Evolutionary conservation across 2,329 filamentous ascomycete genomes (phyloP), one percentile per base, ranked within the genome.

Genomic region (Fusarium continuum): DNA sequence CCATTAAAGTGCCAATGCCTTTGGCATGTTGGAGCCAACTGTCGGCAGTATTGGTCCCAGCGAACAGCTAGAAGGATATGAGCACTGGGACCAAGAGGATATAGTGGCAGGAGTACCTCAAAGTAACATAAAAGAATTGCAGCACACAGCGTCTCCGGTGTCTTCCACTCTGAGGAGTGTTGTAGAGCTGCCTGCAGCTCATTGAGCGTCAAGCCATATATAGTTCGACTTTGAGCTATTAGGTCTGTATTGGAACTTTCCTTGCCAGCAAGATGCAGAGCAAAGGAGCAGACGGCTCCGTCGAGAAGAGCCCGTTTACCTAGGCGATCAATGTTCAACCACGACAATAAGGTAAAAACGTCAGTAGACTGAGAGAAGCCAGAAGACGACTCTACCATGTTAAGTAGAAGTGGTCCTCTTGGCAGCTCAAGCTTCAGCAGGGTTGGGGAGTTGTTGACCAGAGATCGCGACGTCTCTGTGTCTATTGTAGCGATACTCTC

Each of bases 61-160:
- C 77, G 65, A 79, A 80, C n/a, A 79, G 66, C 77, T 79, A 40
- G 26, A 16, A 20, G 32, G 29, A 8, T 9, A 61, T 68, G 39
- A 69, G 63, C 45, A 48, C 40, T 50, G 39, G 55, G 28, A 38
- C 22, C 22, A 40, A 23, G 20, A 39, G 16, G 17, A 25, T 23
- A 11, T 16, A 22, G 19, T 6, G 35, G 36, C 14, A 44, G 20
- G 26, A 60, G 41, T 69, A 78, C 75, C 73, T 79, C 78, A 28
- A 74, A 79, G 14, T 77, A 65, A 48, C 77, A 77, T 34, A 79
- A 64, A 32, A 80, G 61, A 64, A 79, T 78, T 38, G 76, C 73
- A 3, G 80, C 69, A 47, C 76, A 79, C 22, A 79, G 65, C n/a
- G 78, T 80, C 65, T 79, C 78, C 2, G 76, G 69, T 13, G 74